Evolutionary conservation across 2,329 filamentous ascomycete genomes (phyloP).

Genomic region (Nemania bipapillata): DNA sequence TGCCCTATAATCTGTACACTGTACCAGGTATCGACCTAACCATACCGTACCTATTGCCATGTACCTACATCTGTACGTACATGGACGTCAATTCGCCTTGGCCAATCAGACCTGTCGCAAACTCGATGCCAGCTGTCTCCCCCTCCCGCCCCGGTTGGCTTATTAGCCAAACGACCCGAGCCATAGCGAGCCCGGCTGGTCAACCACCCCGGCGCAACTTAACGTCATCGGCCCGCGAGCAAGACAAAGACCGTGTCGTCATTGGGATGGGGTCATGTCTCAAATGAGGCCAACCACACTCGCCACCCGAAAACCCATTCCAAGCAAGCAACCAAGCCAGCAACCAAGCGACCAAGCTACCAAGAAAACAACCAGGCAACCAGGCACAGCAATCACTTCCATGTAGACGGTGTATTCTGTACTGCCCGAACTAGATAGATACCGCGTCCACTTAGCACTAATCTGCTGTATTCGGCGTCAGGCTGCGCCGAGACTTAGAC

Average conservation of each 20-base stretch:
- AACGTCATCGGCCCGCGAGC: conserved; percentile 46
- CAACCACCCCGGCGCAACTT: conserved; percentile 35
- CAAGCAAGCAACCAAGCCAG: neutral
- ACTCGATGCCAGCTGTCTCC: conserved; percentile 36
- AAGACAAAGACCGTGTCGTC: conserved; percentile 44
- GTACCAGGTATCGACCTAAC: too few species aligned
- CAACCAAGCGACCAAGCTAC: neutral
- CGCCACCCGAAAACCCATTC: conserved; percentile 20
- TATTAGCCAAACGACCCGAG: conserved; percentile 37
- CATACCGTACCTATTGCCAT: neutral
- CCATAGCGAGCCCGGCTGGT: conserved; percentile 32
- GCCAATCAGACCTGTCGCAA: conserved; percentile 38
- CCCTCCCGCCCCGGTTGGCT: conserved; percentile 31
- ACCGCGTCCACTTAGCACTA: too few species aligned
- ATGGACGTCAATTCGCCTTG: conserved; percentile 36
- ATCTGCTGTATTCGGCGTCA: too few species aligned
- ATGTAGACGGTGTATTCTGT: too few species aligned
- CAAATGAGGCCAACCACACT: conserved; percentile 9
- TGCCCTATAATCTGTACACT: neutral
- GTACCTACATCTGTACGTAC: conserved; percentile 36
- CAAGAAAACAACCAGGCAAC: neutral
- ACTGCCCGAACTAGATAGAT: conserved; percentile 21
- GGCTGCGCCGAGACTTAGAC: conserved; percentile 18
- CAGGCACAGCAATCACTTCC: neutral
- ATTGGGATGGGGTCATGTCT: conserved; percentile 40